These are phyloP conservation scores for Komagataella kurtzmanii DNA, from an alignment of 805 yeast species.

Conservation along the genomic window DNA sequence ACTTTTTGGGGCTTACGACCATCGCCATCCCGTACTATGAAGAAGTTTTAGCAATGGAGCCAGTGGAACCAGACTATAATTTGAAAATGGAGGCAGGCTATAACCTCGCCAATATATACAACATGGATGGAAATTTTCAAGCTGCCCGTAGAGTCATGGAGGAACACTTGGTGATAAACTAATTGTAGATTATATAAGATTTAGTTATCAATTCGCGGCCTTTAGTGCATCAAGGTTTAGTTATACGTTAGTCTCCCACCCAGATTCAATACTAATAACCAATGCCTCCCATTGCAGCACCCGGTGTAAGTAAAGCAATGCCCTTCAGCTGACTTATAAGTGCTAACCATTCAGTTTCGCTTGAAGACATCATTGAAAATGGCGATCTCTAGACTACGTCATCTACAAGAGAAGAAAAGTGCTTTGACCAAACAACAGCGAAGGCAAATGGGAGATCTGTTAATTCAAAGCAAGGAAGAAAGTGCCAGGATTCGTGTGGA, in stretches of 20 bases:
- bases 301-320: constrained; percentile 11
- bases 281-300: constrained; percentile 15
- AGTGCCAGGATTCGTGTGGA: constrained; percentile 79
- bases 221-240: not conserved
- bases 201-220: not conserved
- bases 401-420: constrained; percentile 60
- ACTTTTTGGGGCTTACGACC: constrained; percentile 63
- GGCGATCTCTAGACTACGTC: constrained; percentile 57
- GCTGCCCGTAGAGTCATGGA: constrained; percentile 56
- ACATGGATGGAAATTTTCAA: constrained; percentile 55
- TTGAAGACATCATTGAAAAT: constrained; percentile 37
- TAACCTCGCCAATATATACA: constrained; percentile 65
- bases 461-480: constrained; percentile 59
- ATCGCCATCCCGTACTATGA: constrained; percentile 68
- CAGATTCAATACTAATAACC: not conserved
- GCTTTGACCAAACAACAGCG: constrained; percentile 69
- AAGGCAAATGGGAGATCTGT: constrained; percentile 54
- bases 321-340: not conserved
- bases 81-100: constrained; percentile 75
- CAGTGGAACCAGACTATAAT: constrained; percentile 33
- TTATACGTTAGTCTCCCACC: not conserved
- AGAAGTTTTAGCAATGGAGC: constrained; percentile 37
- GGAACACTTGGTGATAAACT: constrained; percentile 28
- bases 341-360: constrained; percentile 2
- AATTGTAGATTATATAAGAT: not conserved